Base-by-base conservation (phyloP, 2,329 filamentous ascomycete genomes). In the Blastomyces emzantsi region DNA sequence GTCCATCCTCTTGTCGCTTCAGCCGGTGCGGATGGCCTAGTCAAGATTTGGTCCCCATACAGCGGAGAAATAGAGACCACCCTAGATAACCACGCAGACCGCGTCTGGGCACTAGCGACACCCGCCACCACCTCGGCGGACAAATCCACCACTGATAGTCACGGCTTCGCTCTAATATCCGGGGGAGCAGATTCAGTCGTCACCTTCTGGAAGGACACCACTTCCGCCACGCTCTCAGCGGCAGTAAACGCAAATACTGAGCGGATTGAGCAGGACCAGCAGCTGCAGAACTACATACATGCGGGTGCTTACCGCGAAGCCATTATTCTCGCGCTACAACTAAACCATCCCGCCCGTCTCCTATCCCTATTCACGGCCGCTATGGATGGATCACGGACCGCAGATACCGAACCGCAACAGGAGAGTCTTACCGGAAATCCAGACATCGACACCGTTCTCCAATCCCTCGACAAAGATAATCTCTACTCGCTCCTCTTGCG, bases 141-240 rank as follows among this genome's bases (percentile, higher is more conserved):
- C 41, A 72, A 73, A 65, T 66, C 68, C 33, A 70, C 71, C 47
- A 69, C 72, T 19, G 68, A 72, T 51, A 72, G 71, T n/a, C 67
- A 71, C n/a, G 79, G 78, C 2, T 82, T 92, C 70, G 87, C 87
- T 60, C 84, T 99, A 61, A 88, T 95, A 45, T 97, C 94, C 7
- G 94, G 92, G 45, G 92, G 90, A 64, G 93, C 90, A 61, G 94
- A 99, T 76, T 92, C 92, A 43, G 92, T 91, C 0, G 85, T 99
- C 47, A 95, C 91, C 0, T 96, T 97, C 78, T 99, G 94, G 94
- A 87, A 87, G 70, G 94, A 99, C 73, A 97, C 92, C 1, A 95
- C 92, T 0, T 84, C 86, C 3, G 82, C 89, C 64, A 96, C 93
- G 0, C 87, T 90, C 66, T 85, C 86, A 19, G 87, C 88, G 2